phyloP scores from a whole-genome alignment of 2,329 filamentous ascomycete genomes.

The Arthrobotrys iridis region DNA sequence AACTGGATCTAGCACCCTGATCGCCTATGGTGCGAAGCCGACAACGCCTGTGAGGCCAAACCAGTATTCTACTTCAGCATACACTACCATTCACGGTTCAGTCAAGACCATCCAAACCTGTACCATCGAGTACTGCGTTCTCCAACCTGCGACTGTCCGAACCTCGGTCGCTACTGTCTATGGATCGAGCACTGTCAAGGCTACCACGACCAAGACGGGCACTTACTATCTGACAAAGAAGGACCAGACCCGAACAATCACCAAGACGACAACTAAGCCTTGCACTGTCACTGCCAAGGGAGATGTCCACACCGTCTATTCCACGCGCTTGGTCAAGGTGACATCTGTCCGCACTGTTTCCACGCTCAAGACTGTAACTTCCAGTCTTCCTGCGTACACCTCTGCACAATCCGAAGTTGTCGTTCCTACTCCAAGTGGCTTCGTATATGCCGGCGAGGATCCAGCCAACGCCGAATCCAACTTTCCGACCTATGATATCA shows the following conservation, averaged over 20 bases:
- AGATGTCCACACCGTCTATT: slow-evolving; percentile 24
- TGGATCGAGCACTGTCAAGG: not conserved
- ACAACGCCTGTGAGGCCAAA: not conserved
- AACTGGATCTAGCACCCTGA: not conserved
- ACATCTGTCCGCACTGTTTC: slow-evolving; percentile 12
- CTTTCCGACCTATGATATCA: not conserved
- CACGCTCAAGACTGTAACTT: slow-evolving; percentile 14
- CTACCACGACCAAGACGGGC: slow-evolving; percentile 6
- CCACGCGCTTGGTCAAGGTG: slow-evolving; percentile 21
- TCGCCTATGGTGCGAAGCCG: not conserved
- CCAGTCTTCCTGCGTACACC: not conserved
- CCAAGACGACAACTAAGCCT: slow-evolving; percentile 31
- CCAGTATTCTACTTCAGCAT: slow-evolving; percentile 22
- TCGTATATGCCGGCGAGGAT: slow-evolving; percentile 25
- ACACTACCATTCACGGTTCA: slow-evolving; percentile 1
- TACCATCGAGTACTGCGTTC: slow-evolving; percentile 31
- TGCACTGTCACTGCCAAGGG: slow-evolving; percentile 25
- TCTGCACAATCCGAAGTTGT: not conserved
- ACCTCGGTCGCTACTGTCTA: slow-evolving; percentile 16
- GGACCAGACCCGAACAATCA: slow-evolving; percentile 15
- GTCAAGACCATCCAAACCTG: slow-evolving; percentile 44
- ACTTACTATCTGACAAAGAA: slow-evolving; percentile 22
- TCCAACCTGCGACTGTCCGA: not conserved
- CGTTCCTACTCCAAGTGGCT: slow-evolving; percentile 32
- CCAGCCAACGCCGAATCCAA: slow-evolving; percentile 20